These are phyloP conservation scores for Hyphopichia burtonii DNA, from an alignment of 1,139 yeast genomes.

Conservation along the genomic window DNA sequence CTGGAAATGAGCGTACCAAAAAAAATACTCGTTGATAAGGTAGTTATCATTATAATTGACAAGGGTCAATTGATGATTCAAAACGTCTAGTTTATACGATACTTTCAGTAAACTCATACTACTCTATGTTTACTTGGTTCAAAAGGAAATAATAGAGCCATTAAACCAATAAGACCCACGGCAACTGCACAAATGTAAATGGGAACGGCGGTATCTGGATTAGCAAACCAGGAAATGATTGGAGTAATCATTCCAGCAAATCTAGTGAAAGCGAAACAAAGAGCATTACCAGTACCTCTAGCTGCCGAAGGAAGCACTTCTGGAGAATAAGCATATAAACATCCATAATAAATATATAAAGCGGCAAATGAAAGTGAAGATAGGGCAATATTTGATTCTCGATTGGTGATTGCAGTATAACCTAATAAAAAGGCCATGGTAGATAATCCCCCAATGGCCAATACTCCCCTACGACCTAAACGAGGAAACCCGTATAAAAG, in stretches of 20 bases:
- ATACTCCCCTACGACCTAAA: conserved; percentile 33
- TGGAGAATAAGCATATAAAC: conserved; percentile 34
- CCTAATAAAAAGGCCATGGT: conserved; percentile 36
- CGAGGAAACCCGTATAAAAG: conserved; percentile 23
- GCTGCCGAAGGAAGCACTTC: conserved; percentile 36
- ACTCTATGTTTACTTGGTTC: conserved; percentile 32
- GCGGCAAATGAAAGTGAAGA: conserved; percentile 28
- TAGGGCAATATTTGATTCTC: conserved; percentile 28
- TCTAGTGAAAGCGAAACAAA: conserved; percentile 29
- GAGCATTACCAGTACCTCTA: conserved; percentile 34
- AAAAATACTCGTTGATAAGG: no score
- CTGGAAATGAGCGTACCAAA: no score
- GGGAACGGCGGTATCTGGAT: conserved; percentile 29
- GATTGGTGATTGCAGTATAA: conserved; percentile 29
- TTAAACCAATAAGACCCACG: conserved; percentile 28
- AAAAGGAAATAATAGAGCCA: conserved; percentile 31
- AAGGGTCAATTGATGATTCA: no score
- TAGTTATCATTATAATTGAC: no score
- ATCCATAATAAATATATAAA: conserved; percentile 32
- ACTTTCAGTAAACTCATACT: conserved; percentile 13
- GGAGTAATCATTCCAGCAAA: conserved; percentile 30
- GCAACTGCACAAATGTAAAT: conserved; percentile 36
- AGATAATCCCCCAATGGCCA: conserved; percentile 32
- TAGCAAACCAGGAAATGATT: conserved; percentile 27
- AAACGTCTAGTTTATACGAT: no score